phyloP scores from a whole-genome alignment of 129 eudicot species.

The Flaveria robusta region DNA sequence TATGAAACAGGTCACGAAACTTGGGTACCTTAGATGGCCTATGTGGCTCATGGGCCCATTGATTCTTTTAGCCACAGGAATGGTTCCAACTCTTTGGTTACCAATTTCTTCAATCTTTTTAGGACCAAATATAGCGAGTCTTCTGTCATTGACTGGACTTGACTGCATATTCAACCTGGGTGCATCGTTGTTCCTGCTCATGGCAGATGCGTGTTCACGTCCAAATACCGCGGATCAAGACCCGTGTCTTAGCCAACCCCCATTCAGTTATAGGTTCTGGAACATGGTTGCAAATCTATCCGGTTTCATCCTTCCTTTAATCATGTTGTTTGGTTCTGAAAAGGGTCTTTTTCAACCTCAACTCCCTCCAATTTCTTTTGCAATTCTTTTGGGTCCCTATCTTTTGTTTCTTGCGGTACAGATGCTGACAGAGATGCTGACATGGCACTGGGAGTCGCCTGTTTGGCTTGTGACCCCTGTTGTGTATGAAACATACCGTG shows the following conservation, averaged over 20 bases:
- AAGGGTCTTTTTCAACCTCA: slow-evolving; percentile 69
- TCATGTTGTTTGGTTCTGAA: slow-evolving; percentile 51
- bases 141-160: slow-evolving; percentile 78
- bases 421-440: slow-evolving; percentile 85
- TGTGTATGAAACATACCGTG: slow-evolving; percentile 74
- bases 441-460: slow-evolving; percentile 98
- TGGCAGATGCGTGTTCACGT: slow-evolving; percentile 81
- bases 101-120: slow-evolving; percentile 82
- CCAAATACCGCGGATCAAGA: slow-evolving; percentile 39
- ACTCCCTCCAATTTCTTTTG: slow-evolving; percentile 60
- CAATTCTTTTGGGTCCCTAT: slow-evolving; percentile 85
- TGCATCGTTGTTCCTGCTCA: slow-evolving; percentile 76
- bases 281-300: slow-evolving; percentile 67
- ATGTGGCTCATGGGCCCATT: slow-evolving; percentile 88
- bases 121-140: slow-evolving; percentile 82
- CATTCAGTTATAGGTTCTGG: slow-evolving; percentile 65
- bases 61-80: slow-evolving; percentile 74
- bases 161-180: slow-evolving; percentile 96
- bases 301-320: slow-evolving; percentile 65
- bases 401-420: slow-evolving; percentile 87
- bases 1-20: slow-evolving; percentile 34
- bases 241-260: slow-evolving; percentile 53
- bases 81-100: slow-evolving; percentile 89
- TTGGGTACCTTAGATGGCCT: slow-evolving; percentile 66
- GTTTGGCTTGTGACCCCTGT: slow-evolving; percentile 95